These are phyloP conservation scores for Amylostereum chailletii DNA, from an alignment of 1,284 basidiomycete genomes.

Conservation along the genomic window DNA sequence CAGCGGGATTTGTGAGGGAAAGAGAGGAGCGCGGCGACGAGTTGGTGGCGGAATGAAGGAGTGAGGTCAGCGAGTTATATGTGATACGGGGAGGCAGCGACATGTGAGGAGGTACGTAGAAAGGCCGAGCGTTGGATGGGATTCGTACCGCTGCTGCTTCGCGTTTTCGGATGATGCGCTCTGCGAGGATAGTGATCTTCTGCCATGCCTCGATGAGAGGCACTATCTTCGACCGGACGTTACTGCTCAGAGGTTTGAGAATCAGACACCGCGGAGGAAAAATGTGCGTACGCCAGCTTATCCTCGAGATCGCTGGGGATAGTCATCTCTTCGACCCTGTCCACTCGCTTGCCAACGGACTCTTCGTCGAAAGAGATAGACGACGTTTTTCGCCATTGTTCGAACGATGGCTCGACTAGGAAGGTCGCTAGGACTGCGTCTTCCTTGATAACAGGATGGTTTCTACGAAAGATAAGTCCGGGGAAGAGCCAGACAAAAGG, in stretches of 20 bases:
- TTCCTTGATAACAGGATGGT: constrained; percentile 83
- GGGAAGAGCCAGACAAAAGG: not conserved
- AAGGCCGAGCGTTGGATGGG: constrained; percentile 53
- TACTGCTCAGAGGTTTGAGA: constrained; percentile 27
- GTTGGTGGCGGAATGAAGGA: constrained; percentile 17
- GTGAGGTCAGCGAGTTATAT: constrained; percentile 22
- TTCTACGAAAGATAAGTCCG: constrained; percentile 33
- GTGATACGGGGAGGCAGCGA: constrained; percentile 32
- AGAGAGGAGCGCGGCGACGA: constrained; percentile 13
- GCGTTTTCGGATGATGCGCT: constrained; percentile 78
- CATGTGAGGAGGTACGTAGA: constrained; percentile 61
- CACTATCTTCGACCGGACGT: constrained; percentile 62
- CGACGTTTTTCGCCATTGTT: constrained; percentile 76
- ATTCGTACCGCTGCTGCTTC: constrained; percentile 82
- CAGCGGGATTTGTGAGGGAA: constrained; percentile 11
- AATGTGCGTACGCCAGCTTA: constrained; percentile 60
- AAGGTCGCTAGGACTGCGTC: constrained; percentile 80
- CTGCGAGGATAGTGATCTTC: constrained; percentile 75
- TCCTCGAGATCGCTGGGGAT: constrained; percentile 89
- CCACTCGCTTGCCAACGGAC: constrained; percentile 71
- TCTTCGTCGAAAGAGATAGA: constrained; percentile 79
- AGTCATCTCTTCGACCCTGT: constrained; percentile 80
- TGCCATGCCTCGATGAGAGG: constrained; percentile 86
- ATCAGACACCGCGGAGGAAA: constrained; percentile 2
- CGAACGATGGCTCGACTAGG: constrained; percentile 73